Evolutionary conservation across 805 yeast species (phyloP).

Genomic region (Barnettozyma wickerhamii): DNA sequence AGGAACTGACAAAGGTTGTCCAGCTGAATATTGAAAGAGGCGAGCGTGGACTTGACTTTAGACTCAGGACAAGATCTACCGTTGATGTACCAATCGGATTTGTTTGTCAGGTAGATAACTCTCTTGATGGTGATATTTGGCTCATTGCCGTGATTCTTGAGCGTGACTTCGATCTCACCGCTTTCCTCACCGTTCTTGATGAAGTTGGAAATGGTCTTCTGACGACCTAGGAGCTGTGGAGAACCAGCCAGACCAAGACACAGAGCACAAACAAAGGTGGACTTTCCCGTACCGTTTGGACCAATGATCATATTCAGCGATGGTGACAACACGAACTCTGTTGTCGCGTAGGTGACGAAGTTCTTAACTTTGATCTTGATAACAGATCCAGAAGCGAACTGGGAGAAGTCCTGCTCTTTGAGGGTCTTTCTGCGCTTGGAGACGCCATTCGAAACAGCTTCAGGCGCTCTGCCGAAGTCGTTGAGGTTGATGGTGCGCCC

Average conservation of each 20-base stretch:
- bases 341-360: slow-evolving; percentile 65
- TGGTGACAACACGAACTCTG: slow-evolving; percentile 77
- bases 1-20: slow-evolving; percentile 91
- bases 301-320: slow-evolving; percentile 88
- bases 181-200: slow-evolving; percentile 59
- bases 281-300: slow-evolving; percentile 95
- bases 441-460: not conserved
- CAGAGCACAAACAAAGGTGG: slow-evolving; percentile 88
- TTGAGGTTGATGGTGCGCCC: slow-evolving; percentile 10
- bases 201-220: slow-evolving; percentile 54
- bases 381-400: slow-evolving; percentile 42
- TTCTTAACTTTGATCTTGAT: slow-evolving; percentile 53
- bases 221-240: slow-evolving; percentile 68
- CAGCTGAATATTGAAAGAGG: slow-evolving; percentile 67
- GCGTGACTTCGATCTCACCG: slow-evolving; percentile 32
- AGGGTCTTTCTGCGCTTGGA: slow-evolving; percentile 6
- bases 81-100: slow-evolving; percentile 52
- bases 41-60: slow-evolving; percentile 41
- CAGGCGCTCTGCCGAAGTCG: slow-evolving; percentile 9
- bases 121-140: slow-evolving; percentile 33
- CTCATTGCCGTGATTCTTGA: slow-evolving; percentile 31
- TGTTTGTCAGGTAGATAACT: slow-evolving; percentile 31
- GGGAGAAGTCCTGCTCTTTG: not conserved
- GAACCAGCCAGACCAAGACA: slow-evolving; percentile 86
- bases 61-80: slow-evolving; percentile 36